A percentile compares a stretch with the other conserved stretches of the same genome.
phyloP scores from a whole-genome alignment of 495 filamentous ascomycete species.

The Filosporella fistucella region DNA sequence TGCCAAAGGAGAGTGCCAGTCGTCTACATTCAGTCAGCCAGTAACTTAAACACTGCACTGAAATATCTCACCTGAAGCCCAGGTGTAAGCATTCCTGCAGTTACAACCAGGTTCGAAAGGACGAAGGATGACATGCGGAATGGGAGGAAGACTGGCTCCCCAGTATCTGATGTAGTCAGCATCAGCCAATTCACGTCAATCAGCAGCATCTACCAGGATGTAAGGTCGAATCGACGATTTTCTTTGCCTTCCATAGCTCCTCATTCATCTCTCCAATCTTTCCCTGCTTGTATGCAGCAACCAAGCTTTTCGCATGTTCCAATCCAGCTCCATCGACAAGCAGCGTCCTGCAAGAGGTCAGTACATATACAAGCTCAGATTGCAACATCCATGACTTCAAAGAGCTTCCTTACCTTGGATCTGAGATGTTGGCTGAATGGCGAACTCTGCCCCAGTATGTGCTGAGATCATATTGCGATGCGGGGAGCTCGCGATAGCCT shows the following conservation, averaged over 20 bases:
- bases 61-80: slow-evolving; percentile 55
- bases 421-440: slow-evolving; percentile 84
- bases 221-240: slow-evolving; percentile 90
- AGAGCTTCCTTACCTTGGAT: slow-evolving; percentile 76
- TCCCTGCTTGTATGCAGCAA: slow-evolving; percentile 79
- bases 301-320: slow-evolving; percentile 72
- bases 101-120: slow-evolving; percentile 89
- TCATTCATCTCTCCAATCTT: slow-evolving; percentile 74
- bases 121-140: slow-evolving; percentile 98
- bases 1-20: slow-evolving; percentile 92
- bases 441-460: slow-evolving; percentile 95
- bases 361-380: neutral
- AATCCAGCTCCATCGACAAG: slow-evolving; percentile 71
- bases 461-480: slow-evolving; percentile 84
- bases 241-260: slow-evolving; percentile 92
- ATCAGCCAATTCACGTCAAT: neutral
- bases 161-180: slow-evolving; percentile 62
- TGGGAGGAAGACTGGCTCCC: slow-evolving; percentile 83
- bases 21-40: slow-evolving; percentile 46
- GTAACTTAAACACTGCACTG: slow-evolving; percentile 13
- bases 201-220: slow-evolving; percentile 66
- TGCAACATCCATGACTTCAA: slow-evolving; percentile 12
- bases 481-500: slow-evolving; percentile 77
- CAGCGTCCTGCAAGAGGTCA: slow-evolving; percentile 56
- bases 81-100: slow-evolving; percentile 96